A percentile compares a stretch with the other conserved stretches of the same genome.
phyloP scores from a whole-genome alignment of 352 stramenopile species.

The Phytophthora pluvialis region DNA sequence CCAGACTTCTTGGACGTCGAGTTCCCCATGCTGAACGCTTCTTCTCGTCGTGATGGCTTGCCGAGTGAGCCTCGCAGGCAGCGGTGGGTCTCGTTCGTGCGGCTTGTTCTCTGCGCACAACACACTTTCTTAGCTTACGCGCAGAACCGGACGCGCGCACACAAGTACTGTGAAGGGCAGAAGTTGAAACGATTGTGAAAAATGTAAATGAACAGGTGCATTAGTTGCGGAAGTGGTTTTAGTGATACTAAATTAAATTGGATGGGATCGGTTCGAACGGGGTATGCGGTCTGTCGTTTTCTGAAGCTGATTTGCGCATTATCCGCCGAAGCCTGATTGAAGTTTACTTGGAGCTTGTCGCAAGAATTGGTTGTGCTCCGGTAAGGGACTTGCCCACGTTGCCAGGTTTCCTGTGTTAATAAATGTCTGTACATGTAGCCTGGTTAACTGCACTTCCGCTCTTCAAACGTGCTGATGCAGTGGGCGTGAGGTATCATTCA shows the following conservation, averaged over 20 bases:
- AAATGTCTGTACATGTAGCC: too few relatives aligned
- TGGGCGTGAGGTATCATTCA: not conserved
- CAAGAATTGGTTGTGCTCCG: not conserved
- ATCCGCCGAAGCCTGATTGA: slow-evolving; percentile 11
- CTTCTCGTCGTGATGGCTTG: slow-evolving; percentile 21
- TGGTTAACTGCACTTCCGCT: too few relatives aligned
- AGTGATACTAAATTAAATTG: too few relatives aligned
- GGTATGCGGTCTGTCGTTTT: not conserved
- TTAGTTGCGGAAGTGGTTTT: too few relatives aligned
- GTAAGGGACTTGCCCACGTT: too few relatives aligned
- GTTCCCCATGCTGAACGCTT: slow-evolving; percentile 62
- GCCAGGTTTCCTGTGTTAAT: too few relatives aligned
- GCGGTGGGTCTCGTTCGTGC: slow-evolving; percentile 6
- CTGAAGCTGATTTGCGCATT: slow-evolving; percentile 19
- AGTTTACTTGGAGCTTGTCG: slow-evolving; percentile 20
- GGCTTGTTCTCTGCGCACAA: slow-evolving; percentile 13
- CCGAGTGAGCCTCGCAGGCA: slow-evolving; percentile 20
- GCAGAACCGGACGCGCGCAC: slow-evolving; percentile 7
- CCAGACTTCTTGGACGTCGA: slow-evolving; percentile 53
- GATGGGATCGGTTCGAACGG: not conserved
- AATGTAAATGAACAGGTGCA: not conserved
- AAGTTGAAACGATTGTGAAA: not conserved
- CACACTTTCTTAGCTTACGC: slow-evolving; percentile 29
- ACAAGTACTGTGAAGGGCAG: not conserved
- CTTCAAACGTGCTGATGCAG: too few relatives aligned